Conservation (phyloP, 139 green algal species). For the Coelastrella sp. region DNA sequence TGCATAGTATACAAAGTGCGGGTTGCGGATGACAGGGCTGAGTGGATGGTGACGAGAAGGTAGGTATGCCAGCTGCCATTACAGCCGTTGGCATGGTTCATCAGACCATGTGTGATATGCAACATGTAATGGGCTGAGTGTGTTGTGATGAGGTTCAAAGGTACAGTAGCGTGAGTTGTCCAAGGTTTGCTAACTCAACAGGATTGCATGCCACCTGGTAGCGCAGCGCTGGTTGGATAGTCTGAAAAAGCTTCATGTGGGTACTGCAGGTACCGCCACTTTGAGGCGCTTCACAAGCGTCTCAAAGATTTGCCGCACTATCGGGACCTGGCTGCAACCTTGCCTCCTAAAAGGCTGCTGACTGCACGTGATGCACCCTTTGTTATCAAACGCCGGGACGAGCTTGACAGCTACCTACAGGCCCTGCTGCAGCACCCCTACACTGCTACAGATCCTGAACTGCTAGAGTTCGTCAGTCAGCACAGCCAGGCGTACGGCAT, state of each 20-base stretch:
- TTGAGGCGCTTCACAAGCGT: conserved; percentile 79
- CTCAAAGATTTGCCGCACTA: conserved; percentile 49
- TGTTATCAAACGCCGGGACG: conserved; percentile 65
- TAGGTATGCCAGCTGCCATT: not conserved
- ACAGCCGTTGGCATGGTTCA: too few species aligned
- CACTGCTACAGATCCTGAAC: conserved; percentile 54
- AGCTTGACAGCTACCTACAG: conserved; percentile 67
- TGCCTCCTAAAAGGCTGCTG: conserved; percentile 77
- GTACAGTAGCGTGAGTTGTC: too few species aligned
- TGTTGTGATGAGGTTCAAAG: too few species aligned
- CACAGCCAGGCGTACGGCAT: conserved; percentile 57
- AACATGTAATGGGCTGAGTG: too few species aligned
- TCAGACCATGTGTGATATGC: too few species aligned
- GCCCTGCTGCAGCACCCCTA: conserved; percentile 51
- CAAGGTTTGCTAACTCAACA: too few species aligned
- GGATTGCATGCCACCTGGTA: too few species aligned
- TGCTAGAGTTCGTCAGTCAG: conserved; percentile 69
- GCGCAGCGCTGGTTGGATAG: not conserved
- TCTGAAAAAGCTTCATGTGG: not conserved
- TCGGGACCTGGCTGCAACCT: not conserved
- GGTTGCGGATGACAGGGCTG: not conserved
- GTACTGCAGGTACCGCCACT: conserved; percentile 70
- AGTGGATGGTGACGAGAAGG: conserved; percentile 35
- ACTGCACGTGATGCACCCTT: conserved; percentile 62
- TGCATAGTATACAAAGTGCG: conserved; percentile 30